Evolutionary conservation across 192 early-diverging fungal species (phyloP).

Genomic region (Pilaira anomala): DNA sequence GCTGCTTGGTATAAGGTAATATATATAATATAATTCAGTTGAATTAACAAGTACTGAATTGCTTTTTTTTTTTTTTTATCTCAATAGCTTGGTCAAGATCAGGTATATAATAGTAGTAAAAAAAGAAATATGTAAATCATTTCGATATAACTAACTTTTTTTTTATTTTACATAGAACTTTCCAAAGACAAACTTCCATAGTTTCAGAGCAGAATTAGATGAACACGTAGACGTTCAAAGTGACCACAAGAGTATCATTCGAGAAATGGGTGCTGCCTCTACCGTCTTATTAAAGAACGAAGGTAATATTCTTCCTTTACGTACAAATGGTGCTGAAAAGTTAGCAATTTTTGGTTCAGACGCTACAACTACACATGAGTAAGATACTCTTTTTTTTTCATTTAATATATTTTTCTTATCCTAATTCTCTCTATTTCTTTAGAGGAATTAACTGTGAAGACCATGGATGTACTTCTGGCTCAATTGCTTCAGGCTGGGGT

Average conservation of each 20-base stretch:
- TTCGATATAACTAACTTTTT: background rate
- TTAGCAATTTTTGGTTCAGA: slow-evolving; percentile 33
- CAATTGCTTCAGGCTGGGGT: slow-evolving; percentile 31
- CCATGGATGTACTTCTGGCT: slow-evolving; percentile 25
- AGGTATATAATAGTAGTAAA: background rate
- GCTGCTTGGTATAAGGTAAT: slow-evolving; percentile 39
- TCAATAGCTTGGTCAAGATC: slow-evolving; percentile 10
- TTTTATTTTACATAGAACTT: slow-evolving; percentile 11
- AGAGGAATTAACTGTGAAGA: slow-evolving; percentile 29
- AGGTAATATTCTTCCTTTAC: slow-evolving; percentile 24
- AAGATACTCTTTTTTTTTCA: background rate
- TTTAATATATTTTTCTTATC: background rate
- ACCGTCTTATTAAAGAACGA: slow-evolving; percentile 28
- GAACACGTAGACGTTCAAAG: slow-evolving; percentile 26
- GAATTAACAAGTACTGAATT: background rate
- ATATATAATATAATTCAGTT: background rate
- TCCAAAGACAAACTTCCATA: slow-evolving; percentile 21
- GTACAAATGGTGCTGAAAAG: background rate
- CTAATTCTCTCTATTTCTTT: background rate
- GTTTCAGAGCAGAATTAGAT: slow-evolving; percentile 13
- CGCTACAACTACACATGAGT: slow-evolving; percentile 21
- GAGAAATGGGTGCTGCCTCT: slow-evolving; percentile 28
- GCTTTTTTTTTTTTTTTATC: background rate
- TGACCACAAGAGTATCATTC: slow-evolving; percentile 18
- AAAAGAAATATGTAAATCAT: background rate